phyloP scores from a whole-genome alignment of 2,329 filamentous ascomycete species.

The Fusarium protoensiforme region DNA sequence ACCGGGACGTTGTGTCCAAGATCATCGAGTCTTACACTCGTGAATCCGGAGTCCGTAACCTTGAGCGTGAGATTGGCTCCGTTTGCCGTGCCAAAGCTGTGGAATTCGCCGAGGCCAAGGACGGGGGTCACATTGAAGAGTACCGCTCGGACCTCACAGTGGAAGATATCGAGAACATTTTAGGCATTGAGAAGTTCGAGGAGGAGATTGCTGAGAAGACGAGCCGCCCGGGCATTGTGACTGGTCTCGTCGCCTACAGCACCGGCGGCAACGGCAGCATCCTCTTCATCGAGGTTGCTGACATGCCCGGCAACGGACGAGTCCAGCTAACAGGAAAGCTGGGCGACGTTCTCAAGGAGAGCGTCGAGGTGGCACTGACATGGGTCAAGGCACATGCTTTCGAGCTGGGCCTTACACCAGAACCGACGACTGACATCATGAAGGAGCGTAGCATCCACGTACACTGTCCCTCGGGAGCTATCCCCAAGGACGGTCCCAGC shows the following conservation, averaged over 20 bases:
- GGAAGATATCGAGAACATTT: constrained; percentile 87
- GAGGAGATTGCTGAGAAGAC: constrained; percentile 94
- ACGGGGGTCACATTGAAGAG: constrained; percentile 71
- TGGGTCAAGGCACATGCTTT: constrained; percentile 98
- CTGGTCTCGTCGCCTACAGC: constrained; percentile 94
- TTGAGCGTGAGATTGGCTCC: constrained; percentile 94
- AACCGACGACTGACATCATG: constrained; percentile 92
- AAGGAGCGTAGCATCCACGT: constrained; percentile 94
- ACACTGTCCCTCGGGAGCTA: constrained; percentile 93
- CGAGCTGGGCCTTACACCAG: constrained; percentile 84
- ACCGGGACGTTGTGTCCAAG: constrained; percentile 88
- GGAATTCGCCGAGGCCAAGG: constrained; percentile 90
- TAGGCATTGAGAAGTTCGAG: constrained; percentile 93
- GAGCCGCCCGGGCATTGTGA: constrained; percentile 89
- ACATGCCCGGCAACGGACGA: constrained; percentile 92
- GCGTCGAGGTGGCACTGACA: constrained; percentile 92
- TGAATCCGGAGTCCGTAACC: constrained; percentile 93
- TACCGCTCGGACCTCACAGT: constrained; percentile 81
- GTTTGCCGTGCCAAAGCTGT: constrained; percentile 97
- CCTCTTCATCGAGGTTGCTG: constrained; percentile 96
- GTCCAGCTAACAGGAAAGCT: constrained; percentile 97
- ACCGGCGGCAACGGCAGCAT: constrained; percentile 94
- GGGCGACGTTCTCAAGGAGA: constrained; percentile 96
- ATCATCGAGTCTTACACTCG: constrained; percentile 97
- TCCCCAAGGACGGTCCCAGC: constrained; percentile 90